Base-by-base conservation (phyloP, 2,329 filamentous ascomycete genomes). In the Aphanoascus verrucosus region DNA sequence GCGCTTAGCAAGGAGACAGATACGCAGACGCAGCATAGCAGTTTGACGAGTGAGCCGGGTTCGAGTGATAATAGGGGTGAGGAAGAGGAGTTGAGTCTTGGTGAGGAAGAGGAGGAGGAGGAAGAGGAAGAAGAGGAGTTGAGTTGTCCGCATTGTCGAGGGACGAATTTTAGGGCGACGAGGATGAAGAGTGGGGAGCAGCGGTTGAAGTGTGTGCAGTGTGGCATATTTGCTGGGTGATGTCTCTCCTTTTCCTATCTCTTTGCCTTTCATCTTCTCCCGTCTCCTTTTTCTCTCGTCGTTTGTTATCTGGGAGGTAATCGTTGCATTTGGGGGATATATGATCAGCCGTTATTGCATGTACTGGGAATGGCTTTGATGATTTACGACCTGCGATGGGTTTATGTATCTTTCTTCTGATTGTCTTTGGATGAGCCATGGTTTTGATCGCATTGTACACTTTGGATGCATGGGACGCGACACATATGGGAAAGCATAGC, bases 111-210 rank as follows among this genome's bases (percentile, higher is more conserved):
- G 17, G 68, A 63, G 17, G 68, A 63, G 3, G 69, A 70, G 7
- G 69, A 67, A 12, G 73, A 74, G 3, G 73, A 72, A 11, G 68
- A 71, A 7, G 75, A 76, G 17, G 71, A 71, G n/a, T 74, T 79
- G 58, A 73, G 67, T 20, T 86, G 84, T 61, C 69, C 72, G 19
- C 75, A 74, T 56, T 88, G 84, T 61, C 76, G 77, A 3, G 75
- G 78, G 1, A 76, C 68, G 17, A 80, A 82, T 56, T 88, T 88
- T 59, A 79, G 79, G 58, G 78, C 78, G 1, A 80, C 76, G 59
- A 79, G 76, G 56, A 69, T 75, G 3, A 74, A 72, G 28, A 76
- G 75, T 6, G 72, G 70, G 41, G 74, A 71, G 50, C 78, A 81
- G 63, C 74, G 73, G 56, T 66, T 86, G 58, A 74, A 82, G n/a